Base-by-base conservation (phyloP, 1,284 basidiomycete species). In the Moesziomyces sp. region DNA sequence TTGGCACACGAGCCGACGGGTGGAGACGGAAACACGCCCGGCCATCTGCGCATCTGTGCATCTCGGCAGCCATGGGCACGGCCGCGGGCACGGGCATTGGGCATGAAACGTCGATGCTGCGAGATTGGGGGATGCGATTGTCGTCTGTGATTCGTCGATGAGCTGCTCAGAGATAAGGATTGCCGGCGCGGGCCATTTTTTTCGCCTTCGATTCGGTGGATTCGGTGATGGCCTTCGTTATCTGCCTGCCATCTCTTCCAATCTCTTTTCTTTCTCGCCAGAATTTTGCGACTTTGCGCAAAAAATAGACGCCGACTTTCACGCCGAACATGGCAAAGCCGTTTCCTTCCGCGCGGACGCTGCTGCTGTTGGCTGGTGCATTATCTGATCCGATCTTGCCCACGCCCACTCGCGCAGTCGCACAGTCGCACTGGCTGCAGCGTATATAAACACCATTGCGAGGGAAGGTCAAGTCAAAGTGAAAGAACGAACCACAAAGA, bases 131-230 rank as follows among this genome's bases (percentile, higher is more conserved):
- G 6, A 11, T 34, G 30, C 30, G 54, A 61, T 58, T 38, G 40
- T 54, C 47, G 52, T 19, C 28, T 58, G 24, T 69, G 66, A 69
- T 69, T 69, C 66, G 59, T 59, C 24, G 56, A 57, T 60, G 52
- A 3, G 9, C n/a, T 2, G 24, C 4, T 23, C 30, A 60, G 35
- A 69, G 66, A 69, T 69, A 69, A 59, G 21, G 21, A 21, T 21
- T 21, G 21, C 21, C 21, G 21, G 21, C 21, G 21, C 21, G 21
- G 21, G 21, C 21, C 21, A 21, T 21, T 21, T 21, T 21, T 21
- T 21, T 21, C 21, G 21, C 21, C 21, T 21, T 21, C 21, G 21
- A 21, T 21, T 21, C 21, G 21, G 21, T 21, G 21, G 21, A 21
- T 21, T 21, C 21, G 21, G 21, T 21, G 21, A 21, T 21, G 21